Conservation (phyloP, 345 rosid genomes). For the Dipteronia sinensis region DNA sequence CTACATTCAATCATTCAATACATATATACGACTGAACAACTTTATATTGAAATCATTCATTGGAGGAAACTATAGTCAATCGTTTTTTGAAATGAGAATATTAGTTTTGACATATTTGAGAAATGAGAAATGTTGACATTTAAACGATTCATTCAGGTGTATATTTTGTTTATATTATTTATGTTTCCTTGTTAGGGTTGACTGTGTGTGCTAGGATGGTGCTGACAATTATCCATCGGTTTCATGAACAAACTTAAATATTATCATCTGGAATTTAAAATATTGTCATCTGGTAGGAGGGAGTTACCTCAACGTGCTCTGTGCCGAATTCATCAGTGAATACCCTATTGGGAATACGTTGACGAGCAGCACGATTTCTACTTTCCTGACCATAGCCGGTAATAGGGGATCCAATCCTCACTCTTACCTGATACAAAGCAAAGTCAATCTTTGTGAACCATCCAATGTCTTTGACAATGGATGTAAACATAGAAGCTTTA, state of each 20-base stretch:
- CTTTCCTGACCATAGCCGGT: constrained; percentile 98
- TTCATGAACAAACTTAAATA: neutral
- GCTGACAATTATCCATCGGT: neutral
- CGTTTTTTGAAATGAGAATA: neutral
- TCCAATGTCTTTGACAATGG: constrained; percentile 1
- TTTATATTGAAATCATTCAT: neutral
- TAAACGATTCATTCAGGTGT: too few relatives aligned
- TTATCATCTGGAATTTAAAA: neutral
- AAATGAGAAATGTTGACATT: neutral
- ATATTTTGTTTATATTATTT: neutral
- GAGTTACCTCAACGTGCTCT: constrained; percentile 84
- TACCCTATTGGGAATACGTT: constrained; percentile 76
- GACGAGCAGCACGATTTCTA: constrained; percentile 97
- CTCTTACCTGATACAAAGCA: constrained; percentile 64
- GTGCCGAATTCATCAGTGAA: constrained; percentile 92
- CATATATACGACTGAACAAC: neutral
- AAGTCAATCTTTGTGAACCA: constrained; percentile 13
- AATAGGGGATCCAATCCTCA: constrained; percentile 95
- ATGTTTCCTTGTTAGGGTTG: neutral
- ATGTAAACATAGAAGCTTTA: neutral
- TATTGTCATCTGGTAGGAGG: neutral
- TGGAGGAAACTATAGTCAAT: neutral
- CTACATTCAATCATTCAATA: constrained; percentile 34
- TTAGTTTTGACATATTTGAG: neutral
- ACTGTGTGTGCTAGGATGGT: neutral